Percentiles rank a stretch among this genome's conserved stretches.
Evolutionary conservation across 73 alveolate genomes (phyloP).

Genomic region (Paramecium pentaurelia): DNA sequence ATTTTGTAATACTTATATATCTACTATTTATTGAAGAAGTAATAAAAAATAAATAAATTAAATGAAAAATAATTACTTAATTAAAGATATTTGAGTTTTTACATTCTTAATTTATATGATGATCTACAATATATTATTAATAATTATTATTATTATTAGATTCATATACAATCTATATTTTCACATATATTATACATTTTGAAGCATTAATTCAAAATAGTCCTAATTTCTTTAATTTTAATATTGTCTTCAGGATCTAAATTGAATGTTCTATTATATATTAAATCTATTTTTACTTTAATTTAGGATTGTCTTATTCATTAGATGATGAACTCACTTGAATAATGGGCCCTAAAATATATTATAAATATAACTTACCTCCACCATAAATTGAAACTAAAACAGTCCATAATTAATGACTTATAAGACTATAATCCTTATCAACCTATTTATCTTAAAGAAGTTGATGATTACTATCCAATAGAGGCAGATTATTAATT

Average conservation of each 20-base stretch:
- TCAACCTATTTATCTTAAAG: neutral
- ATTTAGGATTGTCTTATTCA: neutral
- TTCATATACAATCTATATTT: neutral
- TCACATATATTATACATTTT: neutral
- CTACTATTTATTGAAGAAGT: too few species aligned
- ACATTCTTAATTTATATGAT: too few species aligned
- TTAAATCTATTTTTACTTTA: neutral
- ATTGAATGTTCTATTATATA: neutral
- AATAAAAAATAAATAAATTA: too few species aligned
- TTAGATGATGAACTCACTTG: neutral
- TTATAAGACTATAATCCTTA: neutral
- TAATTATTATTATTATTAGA: neutral
- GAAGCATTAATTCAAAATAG: conserved; percentile 72
- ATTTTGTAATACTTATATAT: too few species aligned
- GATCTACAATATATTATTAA: neutral
- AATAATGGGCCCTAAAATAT: neutral
- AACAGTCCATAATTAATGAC: neutral
- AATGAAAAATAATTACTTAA: too few species aligned
- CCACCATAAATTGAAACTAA: neutral
- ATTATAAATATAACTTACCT: neutral
- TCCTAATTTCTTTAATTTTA: neutral
- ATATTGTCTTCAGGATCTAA: neutral
- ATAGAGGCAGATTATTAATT: neutral
- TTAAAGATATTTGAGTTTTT: too few species aligned
- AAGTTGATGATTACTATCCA: neutral